Conservation (phyloP, 2,329 filamentous ascomycete genomes). For the Fusarium virguliforme region DNA sequence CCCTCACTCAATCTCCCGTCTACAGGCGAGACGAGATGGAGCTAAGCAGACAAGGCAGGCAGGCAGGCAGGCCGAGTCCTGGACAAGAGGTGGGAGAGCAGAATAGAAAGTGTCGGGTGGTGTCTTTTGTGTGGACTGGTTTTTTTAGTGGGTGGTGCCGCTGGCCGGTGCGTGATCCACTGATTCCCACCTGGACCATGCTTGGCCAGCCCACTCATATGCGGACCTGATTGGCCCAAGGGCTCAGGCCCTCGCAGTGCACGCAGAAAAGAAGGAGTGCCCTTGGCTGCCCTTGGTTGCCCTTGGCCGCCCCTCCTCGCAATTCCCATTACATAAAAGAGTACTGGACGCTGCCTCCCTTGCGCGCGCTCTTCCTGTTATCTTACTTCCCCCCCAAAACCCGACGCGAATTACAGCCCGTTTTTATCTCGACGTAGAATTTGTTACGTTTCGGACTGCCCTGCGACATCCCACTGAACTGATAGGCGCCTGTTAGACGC, state of each 20-base stretch:
- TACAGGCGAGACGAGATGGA: slow-evolving; percentile 6
- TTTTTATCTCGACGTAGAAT: slow-evolving; percentile 54
- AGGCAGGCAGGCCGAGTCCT: neutral
- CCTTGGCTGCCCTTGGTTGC: slow-evolving; percentile 48
- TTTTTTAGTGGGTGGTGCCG: slow-evolving; percentile 47
- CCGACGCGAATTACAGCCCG: slow-evolving; percentile 51
- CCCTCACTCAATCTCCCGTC: slow-evolving; percentile 25
- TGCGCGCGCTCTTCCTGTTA: slow-evolving; percentile 51
- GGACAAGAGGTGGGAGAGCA: slow-evolving; percentile 23
- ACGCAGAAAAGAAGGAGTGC: slow-evolving; percentile 45
- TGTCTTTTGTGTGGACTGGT: slow-evolving; percentile 41
- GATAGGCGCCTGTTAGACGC: slow-evolving; percentile 53
- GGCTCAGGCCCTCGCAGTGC: slow-evolving; percentile 37
- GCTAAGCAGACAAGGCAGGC: neutral
- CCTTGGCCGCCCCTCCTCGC: slow-evolving; percentile 50
- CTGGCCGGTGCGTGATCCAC: slow-evolving; percentile 37
- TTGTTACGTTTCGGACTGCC: slow-evolving; percentile 53
- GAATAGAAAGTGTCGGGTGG: slow-evolving; percentile 10
- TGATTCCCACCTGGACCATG: slow-evolving; percentile 20
- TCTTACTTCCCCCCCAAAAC: slow-evolving; percentile 52
- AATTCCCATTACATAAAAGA: slow-evolving; percentile 62
- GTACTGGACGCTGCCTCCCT: slow-evolving; percentile 53
- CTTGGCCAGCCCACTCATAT: slow-evolving; percentile 27
- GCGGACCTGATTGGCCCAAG: slow-evolving; percentile 41
- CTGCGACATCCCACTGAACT: slow-evolving; percentile 47